A percentile compares a stretch with the other conserved stretches of the same genome.
phyloP scores from a whole-genome alignment of 352 stramenopile species.

The Globisporangium irregulare region DNA sequence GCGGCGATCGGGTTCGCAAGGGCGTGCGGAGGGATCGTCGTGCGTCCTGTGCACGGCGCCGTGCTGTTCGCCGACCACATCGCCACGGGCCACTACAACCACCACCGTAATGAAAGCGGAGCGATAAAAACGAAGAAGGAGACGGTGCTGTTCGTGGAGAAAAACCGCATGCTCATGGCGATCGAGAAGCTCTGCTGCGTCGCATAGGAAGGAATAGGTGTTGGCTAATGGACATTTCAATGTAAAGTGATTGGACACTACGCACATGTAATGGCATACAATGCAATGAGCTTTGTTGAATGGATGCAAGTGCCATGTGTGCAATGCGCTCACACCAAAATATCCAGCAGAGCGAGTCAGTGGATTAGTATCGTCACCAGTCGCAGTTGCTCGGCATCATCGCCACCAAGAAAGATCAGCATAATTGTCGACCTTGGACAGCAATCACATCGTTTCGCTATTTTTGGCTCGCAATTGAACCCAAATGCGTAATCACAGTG shows the following conservation, averaged over 20 bases:
- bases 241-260: neutral
- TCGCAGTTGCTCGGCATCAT: neutral
- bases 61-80: conserved; percentile 50
- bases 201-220: neutral
- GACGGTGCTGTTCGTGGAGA: neutral
- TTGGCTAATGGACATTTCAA: too few species aligned
- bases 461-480: neutral
- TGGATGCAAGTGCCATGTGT: neutral
- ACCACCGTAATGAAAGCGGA: conserved; percentile 3
- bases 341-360: neutral
- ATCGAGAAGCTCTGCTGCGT: conserved; percentile 1
- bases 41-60: conserved; percentile 42
- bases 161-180: neutral
- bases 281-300: neutral
- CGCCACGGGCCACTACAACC: conserved; percentile 38
- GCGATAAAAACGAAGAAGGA: neutral
- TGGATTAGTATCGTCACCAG: neutral
- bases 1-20: conserved; percentile 46
- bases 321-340: neutral
- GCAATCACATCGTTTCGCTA: neutral
- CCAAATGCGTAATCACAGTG: neutral
- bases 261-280: neutral
- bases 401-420: neutral
- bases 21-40: conserved; percentile 36
- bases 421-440: neutral